Base-by-base conservation (phyloP, 75 land plant genomes). In the Cupressus sempervirens region DNA sequence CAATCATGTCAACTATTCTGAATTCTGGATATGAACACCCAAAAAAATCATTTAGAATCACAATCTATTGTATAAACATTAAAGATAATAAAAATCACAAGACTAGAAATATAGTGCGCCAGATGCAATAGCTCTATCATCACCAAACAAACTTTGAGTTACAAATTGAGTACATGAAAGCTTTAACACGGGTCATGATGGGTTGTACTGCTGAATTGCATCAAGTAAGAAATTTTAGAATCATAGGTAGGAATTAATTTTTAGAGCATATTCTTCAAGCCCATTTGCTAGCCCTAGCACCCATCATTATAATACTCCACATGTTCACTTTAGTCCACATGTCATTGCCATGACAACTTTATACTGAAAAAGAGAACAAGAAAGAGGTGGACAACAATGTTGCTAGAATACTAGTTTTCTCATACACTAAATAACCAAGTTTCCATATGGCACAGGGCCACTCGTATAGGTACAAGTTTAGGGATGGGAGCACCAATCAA, bases 1-100 rank as follows among this genome's bases (percentile, higher is more conserved):
- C 65, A 82, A 62, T 82, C 83, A 82, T 52, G 83, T 82, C 83
- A 82, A 82, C 65, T 82, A 62, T 82, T 82, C 62, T 82, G 83
- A 82, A 82, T 53, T 82, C 65, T 82, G 83, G 83, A 82, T 53
- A 82, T 62, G 53, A 62, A 82, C 65, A 82, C 62, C 83, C 40
- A 82, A 82, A 35, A 38, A 82, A 82, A 82, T 32, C 83, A 82
- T 82, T 82, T 62, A 82, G 83, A 53, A 82, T 82, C 26, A 82
- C 83, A 82, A 82, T 50, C 30, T 7, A 26, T 58, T 20, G 65
- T 4, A 20, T 23, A 7, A 58, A 58, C 65, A 20, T n/a, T 23
- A 58, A 20, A 58, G 26, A 58, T n/a, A 20, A 58, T n/a, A 58
- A 20, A 23, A 58, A 20, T 58, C 65, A 23, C 65, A 58, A 58